Evolutionary conservation across 495 filamentous ascomycete species (phyloP), one percentile per base, ranked within the genome.

Genomic region (Cryomyces antarcticus): DNA sequence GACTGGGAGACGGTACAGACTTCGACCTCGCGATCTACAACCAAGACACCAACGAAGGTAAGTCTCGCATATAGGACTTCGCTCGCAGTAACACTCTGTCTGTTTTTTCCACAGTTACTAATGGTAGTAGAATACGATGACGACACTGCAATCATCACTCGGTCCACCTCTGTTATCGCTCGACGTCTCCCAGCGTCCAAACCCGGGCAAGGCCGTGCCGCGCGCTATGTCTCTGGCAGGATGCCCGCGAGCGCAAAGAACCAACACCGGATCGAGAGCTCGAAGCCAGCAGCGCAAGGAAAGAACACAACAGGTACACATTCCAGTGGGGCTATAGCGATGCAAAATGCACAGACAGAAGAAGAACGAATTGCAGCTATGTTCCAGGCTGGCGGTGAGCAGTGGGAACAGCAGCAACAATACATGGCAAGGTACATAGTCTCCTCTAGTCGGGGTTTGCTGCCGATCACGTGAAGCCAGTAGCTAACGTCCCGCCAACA

Each of bases 151-250:
- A 82, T 94, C 45, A 94, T 99, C 38, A 82, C 88, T 33, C 80
- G 89, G 47, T 93, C 88, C 5, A 93, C 84, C 12, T 83, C 86
- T 5, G 82, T 96, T 45, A 81, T 95, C 54, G 89, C 89, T 11
- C 78, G 81, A 36, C 80, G 89, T 47, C 66, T 89, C 45, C 92
- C 92, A 17, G 79, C 89, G 5, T 67, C 68, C 50, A 75, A 84
- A 51, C 73, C 76, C 17, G 83, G 92, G 31, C 73, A 77, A 52
- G 89, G 89, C 41, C 75, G 80, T 46, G 89, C 89, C 42, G 86
- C 89, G 49, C 76, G 89, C 53, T 99, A 99, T 69, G 83, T 99
- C 41, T 85, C 84, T 5, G 89, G 89, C 40, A 94, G 93, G 65
- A 93, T 93, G 80, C 89, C 89, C 4, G 71, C 83, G 6, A 88